Conservation (phyloP, 805 yeast genomes). For the Wickerhamomyces ciferrii region DNA sequence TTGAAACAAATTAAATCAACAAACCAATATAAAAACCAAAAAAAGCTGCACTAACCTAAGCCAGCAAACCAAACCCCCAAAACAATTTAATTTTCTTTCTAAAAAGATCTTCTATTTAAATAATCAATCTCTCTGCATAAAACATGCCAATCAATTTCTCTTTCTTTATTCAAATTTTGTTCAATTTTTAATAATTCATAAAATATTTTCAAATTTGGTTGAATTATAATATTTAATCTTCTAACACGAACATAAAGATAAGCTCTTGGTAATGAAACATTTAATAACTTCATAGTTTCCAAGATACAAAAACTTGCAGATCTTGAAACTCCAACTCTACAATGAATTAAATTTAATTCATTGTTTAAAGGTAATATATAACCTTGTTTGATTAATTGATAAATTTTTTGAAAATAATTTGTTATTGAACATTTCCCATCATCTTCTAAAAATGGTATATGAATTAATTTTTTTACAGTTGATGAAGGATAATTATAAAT, state of each 20-base stretch:
- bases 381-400: constrained; percentile 55
- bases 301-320: constrained; percentile 91
- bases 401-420: constrained; percentile 48
- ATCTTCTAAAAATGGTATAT: constrained; percentile 67
- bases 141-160: neutral
- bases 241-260: constrained; percentile 78
- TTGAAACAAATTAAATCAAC: too few relatives aligned
- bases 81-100: too few relatives aligned
- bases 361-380: constrained; percentile 18
- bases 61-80: neutral
- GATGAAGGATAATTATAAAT: constrained; percentile 1
- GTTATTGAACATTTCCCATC: constrained; percentile 78
- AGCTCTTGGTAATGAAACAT: constrained; percentile 62
- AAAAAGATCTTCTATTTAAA: neutral
- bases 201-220: constrained; percentile 82
- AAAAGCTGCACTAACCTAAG: neutral
- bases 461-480: constrained; percentile 26
- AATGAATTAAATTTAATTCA: constrained; percentile 68
- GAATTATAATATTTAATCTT: constrained; percentile 80
- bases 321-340: constrained; percentile 88
- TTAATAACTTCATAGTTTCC: constrained; percentile 72
- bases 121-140: neutral
- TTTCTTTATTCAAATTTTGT: neutral
- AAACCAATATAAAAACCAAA: neutral
- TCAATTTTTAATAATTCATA: constrained; percentile 61